These are phyloP conservation scores for Ottelia alismoides DNA, from an alignment of 106 monocot species.

Conservation along the genomic window DNA sequence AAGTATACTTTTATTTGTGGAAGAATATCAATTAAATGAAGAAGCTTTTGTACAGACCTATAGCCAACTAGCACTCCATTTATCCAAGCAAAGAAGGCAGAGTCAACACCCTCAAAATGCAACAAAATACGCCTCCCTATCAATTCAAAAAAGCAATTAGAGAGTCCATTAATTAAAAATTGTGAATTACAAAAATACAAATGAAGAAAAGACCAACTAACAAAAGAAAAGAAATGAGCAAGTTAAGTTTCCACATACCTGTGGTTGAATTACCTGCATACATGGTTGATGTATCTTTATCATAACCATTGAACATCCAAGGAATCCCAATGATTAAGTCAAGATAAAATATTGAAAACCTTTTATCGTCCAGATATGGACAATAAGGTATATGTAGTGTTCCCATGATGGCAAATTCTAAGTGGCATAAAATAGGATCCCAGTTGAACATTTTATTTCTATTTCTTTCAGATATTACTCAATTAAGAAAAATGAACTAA, in stretches of 20 bases:
- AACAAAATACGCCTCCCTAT: slow-evolving; percentile 79
- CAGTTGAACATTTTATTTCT: too few relatives aligned
- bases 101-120: slow-evolving; percentile 99
- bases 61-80: slow-evolving; percentile 87
- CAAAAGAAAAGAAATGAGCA: too few relatives aligned
- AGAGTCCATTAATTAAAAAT: background rate
- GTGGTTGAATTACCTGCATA: background rate
- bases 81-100: slow-evolving; percentile 91
- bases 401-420: too few relatives aligned
- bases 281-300: background rate
- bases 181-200: background rate
- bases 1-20: too few relatives aligned
- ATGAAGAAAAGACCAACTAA: too few relatives aligned
- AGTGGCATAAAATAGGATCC: too few relatives aligned
- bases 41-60: slow-evolving; percentile 62
- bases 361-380: too few relatives aligned
- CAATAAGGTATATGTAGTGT: too few relatives aligned
- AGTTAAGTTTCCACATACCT: background rate
- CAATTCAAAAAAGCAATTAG: background rate
- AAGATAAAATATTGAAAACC: too few relatives aligned
- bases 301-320: background rate
- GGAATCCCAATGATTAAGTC: background rate
- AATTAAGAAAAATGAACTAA: too few relatives aligned
- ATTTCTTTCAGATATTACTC: too few relatives aligned
- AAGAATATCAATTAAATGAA: too few relatives aligned